Percentiles rank a stretch among this genome's conserved stretches.
These are phyloP conservation scores for Lachnum nothofagi DNA, from an alignment of 2,329 filamentous ascomycete species.

Conservation along the genomic window DNA sequence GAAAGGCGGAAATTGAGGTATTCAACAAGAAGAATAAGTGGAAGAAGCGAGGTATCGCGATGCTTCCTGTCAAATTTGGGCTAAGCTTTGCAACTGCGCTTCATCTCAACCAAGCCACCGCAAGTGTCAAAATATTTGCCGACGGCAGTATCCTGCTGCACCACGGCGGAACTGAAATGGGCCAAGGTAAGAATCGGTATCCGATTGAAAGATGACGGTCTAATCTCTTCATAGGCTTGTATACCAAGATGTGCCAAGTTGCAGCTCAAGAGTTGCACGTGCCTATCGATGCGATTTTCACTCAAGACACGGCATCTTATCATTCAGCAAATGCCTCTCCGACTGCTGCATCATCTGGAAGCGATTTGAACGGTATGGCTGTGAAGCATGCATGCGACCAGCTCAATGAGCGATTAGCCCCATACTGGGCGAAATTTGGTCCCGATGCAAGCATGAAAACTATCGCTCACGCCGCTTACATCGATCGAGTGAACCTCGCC, in stretches of 20 bases:
- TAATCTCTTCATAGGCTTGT: constrained; percentile 83
- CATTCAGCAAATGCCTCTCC: constrained; percentile 91
- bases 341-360: constrained; percentile 89
- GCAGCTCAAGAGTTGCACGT: constrained; percentile 84
- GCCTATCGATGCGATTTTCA: constrained; percentile 74
- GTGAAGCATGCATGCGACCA: constrained; percentile 89
- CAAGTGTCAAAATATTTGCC: constrained; percentile 93
- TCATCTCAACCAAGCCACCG: constrained; percentile 93
- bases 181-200: constrained; percentile 73
- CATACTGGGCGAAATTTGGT: constrained; percentile 80
- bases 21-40: constrained; percentile 88
- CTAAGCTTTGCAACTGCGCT: constrained; percentile 88
- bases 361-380: constrained; percentile 92
- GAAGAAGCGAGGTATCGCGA: constrained; percentile 75
- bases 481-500: constrained; percentile 92
- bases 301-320: constrained; percentile 92
- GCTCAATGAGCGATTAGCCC: constrained; percentile 78
- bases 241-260: constrained; percentile 96
- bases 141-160: constrained; percentile 89
- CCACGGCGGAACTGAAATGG: constrained; percentile 97
- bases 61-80: constrained; percentile 95
- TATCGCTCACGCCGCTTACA: constrained; percentile 86
- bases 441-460: constrained; percentile 77
- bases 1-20: constrained; percentile 63
- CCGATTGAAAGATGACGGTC: constrained; percentile 87